Evolutionary conservation across 352 stramenopile species (phyloP).

Genomic region (Halophytophthora polymorphica): DNA sequence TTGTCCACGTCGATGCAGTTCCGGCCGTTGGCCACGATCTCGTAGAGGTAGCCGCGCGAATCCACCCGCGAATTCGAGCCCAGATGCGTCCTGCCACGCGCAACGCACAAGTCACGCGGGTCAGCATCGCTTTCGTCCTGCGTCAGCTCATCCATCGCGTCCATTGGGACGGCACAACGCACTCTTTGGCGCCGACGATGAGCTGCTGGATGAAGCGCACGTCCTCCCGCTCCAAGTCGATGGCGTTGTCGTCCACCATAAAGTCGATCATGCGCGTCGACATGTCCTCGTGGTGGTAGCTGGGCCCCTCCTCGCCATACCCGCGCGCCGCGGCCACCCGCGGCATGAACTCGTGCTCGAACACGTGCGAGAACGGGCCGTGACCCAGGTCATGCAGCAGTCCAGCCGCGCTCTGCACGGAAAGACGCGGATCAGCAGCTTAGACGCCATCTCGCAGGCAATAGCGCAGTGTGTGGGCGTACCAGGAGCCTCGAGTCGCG

Average conservation of each 20-base stretch:
- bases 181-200: conserved; percentile 80
- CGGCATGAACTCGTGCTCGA: conserved; percentile 90
- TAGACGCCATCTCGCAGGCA: not conserved
- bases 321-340: conserved; percentile 33
- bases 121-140: not conserved
- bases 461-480: not conserved
- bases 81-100: conserved; percentile 40
- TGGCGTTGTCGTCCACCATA: conserved; percentile 79
- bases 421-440: not conserved
- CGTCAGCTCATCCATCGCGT: not conserved
- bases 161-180: too few relatives aligned
- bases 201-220: conserved; percentile 77
- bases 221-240: conserved; percentile 67
- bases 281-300: conserved; percentile 84
- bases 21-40: conserved; percentile 89
- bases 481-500: conserved; percentile 77
- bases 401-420: conserved; percentile 59
- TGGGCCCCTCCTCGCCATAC: conserved; percentile 17
- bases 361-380: conserved; percentile 95
- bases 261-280: conserved; percentile 77
- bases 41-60: conserved; percentile 78
- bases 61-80: conserved; percentile 37
- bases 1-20: conserved; percentile 93
- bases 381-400: conserved; percentile 91
- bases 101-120: not conserved